Evolutionary conservation across 495 filamentous ascomycete species (phyloP).

Genomic region (Staphylotrichum longicolle): DNA sequence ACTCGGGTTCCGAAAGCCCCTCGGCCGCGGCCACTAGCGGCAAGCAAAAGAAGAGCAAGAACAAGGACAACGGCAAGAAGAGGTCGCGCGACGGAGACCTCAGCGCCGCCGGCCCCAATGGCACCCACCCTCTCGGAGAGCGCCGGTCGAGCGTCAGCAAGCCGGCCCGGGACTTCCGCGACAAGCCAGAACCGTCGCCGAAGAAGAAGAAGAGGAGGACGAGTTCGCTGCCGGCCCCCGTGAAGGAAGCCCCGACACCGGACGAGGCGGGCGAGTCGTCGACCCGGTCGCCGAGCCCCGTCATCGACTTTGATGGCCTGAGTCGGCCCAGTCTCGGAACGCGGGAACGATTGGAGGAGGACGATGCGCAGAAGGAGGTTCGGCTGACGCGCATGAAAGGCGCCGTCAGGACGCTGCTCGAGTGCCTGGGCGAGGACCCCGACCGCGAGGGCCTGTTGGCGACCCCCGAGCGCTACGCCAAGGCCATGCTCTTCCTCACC

Average conservation of each 20-base stretch:
- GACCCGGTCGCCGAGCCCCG: slow-evolving; percentile 55
- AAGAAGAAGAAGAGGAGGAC: slow-evolving; percentile 43
- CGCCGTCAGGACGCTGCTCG: slow-evolving; percentile 85
- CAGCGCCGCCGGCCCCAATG: slow-evolving; percentile 25
- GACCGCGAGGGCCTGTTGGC: slow-evolving; percentile 83
- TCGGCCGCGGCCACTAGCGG: slow-evolving; percentile 23
- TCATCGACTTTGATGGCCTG: slow-evolving; percentile 73
- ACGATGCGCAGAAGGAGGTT: slow-evolving; percentile 65
- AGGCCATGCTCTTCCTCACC: slow-evolving; percentile 98
- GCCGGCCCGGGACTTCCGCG: slow-evolving; percentile 69
- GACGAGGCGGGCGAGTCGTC: slow-evolving; percentile 22
- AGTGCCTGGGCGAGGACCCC: slow-evolving; percentile 95
- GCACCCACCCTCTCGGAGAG: slow-evolving; percentile 29
- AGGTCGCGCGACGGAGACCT: slow-evolving; percentile 15
- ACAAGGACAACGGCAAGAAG: slow-evolving; percentile 26
- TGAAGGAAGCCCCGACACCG: slow-evolving; percentile 16
- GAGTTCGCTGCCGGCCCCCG: slow-evolving; percentile 14
- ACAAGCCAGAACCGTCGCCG: slow-evolving; percentile 55
- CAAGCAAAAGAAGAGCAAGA: slow-evolving; percentile 21
- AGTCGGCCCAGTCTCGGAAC: slow-evolving; percentile 75
- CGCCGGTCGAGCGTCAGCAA: slow-evolving; percentile 58
- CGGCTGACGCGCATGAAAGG: slow-evolving; percentile 75
- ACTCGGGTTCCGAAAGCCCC: slow-evolving; percentile 28
- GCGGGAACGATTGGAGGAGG: slow-evolving; percentile 74
- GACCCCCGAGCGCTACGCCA: slow-evolving; percentile 89